phyloP scores from a whole-genome alignment of 1,139 yeast species.

The Candida sanyaensis region DNA sequence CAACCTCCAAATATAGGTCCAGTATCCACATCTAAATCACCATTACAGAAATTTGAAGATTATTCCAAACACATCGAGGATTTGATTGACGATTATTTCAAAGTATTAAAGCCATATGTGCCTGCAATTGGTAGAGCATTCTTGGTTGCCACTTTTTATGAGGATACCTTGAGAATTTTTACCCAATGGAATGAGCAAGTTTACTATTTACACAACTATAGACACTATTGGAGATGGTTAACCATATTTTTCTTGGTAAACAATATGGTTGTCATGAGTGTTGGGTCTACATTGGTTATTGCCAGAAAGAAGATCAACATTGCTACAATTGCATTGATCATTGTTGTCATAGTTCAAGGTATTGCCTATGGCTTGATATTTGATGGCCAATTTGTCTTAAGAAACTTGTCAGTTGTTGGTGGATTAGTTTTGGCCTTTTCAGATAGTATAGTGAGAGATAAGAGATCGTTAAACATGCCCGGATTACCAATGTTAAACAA shows the following conservation, averaged over 20 bases:
- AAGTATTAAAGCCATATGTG: conserved; percentile 66
- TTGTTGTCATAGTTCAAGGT: conserved; percentile 83
- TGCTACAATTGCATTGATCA: conserved; percentile 71
- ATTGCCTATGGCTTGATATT: conserved; percentile 84
- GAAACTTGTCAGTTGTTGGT: conserved; percentile 90
- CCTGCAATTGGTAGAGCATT: conserved; percentile 89
- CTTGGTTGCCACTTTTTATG: conserved; percentile 92
- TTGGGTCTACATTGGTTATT: conserved; percentile 73
- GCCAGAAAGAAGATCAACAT: conserved; percentile 67
- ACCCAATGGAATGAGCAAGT: conserved; percentile 94
- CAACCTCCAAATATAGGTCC: conserved; percentile 27
- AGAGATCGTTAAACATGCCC: conserved; percentile 72
- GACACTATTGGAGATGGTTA: conserved; percentile 77
- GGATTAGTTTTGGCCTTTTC: conserved; percentile 88
- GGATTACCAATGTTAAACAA: conserved; percentile 88
- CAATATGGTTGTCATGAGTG: conserved; percentile 71
- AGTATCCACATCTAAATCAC: conserved; percentile 21
- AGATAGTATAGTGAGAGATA: conserved; percentile 84
- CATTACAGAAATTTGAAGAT: conserved; percentile 48
- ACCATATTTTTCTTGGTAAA: conserved; percentile 67
- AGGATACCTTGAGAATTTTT: conserved; percentile 82
- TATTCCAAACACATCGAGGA: conserved; percentile 48
- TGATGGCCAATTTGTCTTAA: conserved; percentile 77
- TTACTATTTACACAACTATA: conserved; percentile 75
- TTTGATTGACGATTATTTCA: conserved; percentile 45